Conservation (phyloP, 2,329 filamentous ascomycete species). For the Hypoxylon sp. region DNA sequence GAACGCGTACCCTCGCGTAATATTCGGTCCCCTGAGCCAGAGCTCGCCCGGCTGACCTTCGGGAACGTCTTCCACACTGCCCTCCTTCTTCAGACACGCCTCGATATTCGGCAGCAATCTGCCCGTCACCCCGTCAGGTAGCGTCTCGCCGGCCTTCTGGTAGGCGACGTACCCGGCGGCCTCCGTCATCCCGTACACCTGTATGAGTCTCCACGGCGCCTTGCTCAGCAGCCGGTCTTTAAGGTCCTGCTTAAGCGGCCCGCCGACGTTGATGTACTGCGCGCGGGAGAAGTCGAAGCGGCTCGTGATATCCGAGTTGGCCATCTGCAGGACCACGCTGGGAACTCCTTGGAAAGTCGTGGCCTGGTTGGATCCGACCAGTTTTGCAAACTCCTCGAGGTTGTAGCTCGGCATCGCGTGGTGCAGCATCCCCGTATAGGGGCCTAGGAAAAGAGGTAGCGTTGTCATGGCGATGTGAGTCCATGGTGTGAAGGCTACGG, state of each 20-base stretch:
- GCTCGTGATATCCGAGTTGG: constrained; percentile 56
- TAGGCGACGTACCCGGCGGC: constrained; percentile 61
- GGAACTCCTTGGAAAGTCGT: constrained; percentile 60
- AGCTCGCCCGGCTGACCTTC: constrained; percentile 59
- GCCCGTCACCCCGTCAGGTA: constrained; percentile 56
- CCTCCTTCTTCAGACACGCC: constrained; percentile 58
- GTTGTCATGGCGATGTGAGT: constrained; percentile 63
- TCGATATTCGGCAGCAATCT: constrained; percentile 58
- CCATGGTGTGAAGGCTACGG: constrained; percentile 61
- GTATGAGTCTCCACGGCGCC: constrained; percentile 58
- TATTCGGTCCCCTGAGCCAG: constrained; percentile 62
- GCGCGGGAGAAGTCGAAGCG: constrained; percentile 58
- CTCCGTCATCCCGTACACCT: constrained; percentile 64
- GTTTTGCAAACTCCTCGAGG: constrained; percentile 55
- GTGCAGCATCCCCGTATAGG: constrained; percentile 62
- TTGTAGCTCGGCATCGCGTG: constrained; percentile 61
- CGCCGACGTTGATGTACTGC: constrained; percentile 57
- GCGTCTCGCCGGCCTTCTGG: constrained; percentile 54
- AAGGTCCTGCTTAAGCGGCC: constrained; percentile 57
- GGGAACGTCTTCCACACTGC: constrained; percentile 56
- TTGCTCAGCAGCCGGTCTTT: constrained; percentile 52
- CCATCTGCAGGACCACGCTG: constrained; percentile 57
- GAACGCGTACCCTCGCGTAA: constrained; percentile 61
- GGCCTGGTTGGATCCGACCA: constrained; percentile 57
- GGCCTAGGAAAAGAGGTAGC: constrained; percentile 61